A percentile compares a stretch with the other conserved stretches of the same genome.
Conservation (phyloP, 495 filamentous ascomycete genomes). For the Tuber microsphaerosporum region DNA sequence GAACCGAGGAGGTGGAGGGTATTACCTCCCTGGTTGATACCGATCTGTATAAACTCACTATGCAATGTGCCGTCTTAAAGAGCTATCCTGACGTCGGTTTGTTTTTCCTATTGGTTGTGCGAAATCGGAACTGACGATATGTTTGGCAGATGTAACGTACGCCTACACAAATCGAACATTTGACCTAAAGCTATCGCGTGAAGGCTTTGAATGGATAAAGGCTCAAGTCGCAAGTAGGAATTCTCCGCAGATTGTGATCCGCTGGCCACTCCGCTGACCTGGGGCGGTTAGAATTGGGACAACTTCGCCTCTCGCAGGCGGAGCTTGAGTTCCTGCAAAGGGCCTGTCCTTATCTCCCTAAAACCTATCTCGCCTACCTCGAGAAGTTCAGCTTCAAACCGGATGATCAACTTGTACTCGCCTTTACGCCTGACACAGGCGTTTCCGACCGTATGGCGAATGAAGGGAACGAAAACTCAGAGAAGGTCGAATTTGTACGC, state of each 20-base stretch:
- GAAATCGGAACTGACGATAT: conserved; percentile 28
- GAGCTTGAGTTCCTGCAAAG: conserved; percentile 71
- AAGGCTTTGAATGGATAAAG: conserved; percentile 77
- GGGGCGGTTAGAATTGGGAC: conserved; percentile 57
- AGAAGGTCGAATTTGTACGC: conserved; percentile 29
- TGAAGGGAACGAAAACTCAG: conserved; percentile 45
- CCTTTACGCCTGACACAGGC: conserved; percentile 60
- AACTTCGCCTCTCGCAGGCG: conserved; percentile 66
- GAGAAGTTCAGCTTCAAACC: conserved; percentile 72
- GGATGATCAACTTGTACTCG: conserved; percentile 64
- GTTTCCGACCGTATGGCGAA: conserved; percentile 53
- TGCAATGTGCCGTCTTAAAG: conserved; percentile 93
- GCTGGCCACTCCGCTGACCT: not conserved
- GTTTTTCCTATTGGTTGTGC: conserved; percentile 12
- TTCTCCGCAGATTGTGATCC: not conserved
- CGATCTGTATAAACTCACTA: conserved; percentile 96
- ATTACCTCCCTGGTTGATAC: conserved; percentile 91
- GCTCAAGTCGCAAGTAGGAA: conserved; percentile 66
- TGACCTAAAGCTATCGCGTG: conserved; percentile 77
- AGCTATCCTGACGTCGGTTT: conserved; percentile 74
- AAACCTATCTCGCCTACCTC: conserved; percentile 71
- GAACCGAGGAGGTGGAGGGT: conserved; percentile 44
- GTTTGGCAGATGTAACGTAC: conserved; percentile 63
- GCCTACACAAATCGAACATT: conserved; percentile 91
- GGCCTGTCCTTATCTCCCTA: conserved; percentile 73